These are phyloP conservation scores for Thielaviopsis euricoi DNA, from an alignment of 2,329 filamentous ascomycete species.

Conservation along the genomic window DNA sequence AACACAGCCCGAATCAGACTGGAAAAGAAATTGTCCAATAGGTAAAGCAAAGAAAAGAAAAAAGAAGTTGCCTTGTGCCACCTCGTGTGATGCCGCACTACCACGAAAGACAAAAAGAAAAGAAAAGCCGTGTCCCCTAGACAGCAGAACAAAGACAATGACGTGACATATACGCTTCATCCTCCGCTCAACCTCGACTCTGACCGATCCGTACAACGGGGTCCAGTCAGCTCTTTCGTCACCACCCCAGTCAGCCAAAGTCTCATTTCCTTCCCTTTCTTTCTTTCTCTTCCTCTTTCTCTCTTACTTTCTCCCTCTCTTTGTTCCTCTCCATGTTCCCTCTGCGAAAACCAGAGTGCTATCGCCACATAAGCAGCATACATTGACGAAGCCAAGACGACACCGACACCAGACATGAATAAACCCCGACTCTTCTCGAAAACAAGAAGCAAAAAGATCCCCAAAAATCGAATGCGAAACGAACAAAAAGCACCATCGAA, in stretches of 20 bases:
- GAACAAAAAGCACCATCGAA: slow-evolving; percentile 1
- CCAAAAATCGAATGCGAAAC: neutral
- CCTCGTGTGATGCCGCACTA: neutral
- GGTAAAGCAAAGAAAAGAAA: neutral
- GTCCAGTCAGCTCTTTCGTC: neutral
- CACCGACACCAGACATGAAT: too few species aligned
- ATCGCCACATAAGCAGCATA: too few species aligned
- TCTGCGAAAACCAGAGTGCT: too few species aligned
- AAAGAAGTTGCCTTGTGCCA: neutral
- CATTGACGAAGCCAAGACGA: too few species aligned
- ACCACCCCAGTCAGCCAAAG: too few species aligned
- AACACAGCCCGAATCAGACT: too few species aligned
- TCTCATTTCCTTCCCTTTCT: neutral
- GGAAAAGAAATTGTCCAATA: neutral
- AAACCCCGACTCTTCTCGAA: neutral
- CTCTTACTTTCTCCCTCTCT: neutral
- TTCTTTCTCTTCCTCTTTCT: neutral
- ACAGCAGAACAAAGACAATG: neutral
- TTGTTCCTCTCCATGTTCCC: neutral
- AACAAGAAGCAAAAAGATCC: too few species aligned
- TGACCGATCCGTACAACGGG: neutral
- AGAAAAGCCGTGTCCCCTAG: neutral
- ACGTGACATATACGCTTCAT: neutral
- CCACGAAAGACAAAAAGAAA: too few species aligned
- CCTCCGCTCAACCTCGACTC: neutral